These are phyloP conservation scores for Trametes meyenii DNA, from an alignment of 768 basidiomycete species.

Conservation along the genomic window DNA sequence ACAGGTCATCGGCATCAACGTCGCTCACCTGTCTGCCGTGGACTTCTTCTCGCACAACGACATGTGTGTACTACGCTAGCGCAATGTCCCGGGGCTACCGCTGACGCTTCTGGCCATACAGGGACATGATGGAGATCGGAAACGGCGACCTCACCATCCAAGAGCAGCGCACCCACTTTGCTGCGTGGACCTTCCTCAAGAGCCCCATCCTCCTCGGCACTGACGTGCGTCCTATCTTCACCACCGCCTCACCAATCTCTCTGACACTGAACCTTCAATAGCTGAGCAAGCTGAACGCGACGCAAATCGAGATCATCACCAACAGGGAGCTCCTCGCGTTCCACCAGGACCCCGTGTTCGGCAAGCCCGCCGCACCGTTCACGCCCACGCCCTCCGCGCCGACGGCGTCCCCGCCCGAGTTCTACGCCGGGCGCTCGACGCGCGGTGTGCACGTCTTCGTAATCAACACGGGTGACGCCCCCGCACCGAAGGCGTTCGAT, in stretches of 20 bases:
- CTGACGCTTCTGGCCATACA: neutral
- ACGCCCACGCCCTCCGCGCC: conserved; percentile 42
- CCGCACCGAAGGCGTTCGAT: conserved; percentile 47
- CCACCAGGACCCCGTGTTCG: conserved; percentile 51
- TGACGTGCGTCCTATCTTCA: conserved; percentile 28
- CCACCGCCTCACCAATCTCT: neutral
- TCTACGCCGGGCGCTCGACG: conserved; percentile 50
- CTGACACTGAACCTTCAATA: conserved; percentile 26
- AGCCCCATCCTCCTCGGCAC: conserved; percentile 56
- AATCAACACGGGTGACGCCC: conserved; percentile 46
- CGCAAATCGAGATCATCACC: conserved; percentile 52
- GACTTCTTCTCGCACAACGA: conserved; percentile 56
- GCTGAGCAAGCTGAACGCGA: conserved; percentile 43
- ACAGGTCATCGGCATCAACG: conserved; percentile 47
- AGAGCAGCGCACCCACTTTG: conserved; percentile 59
- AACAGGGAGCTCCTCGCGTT: conserved; percentile 58
- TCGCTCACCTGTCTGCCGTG: conserved; percentile 42
- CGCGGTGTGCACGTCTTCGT: conserved; percentile 59
- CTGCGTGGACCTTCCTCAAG: conserved; percentile 61
- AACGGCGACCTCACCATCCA: conserved; percentile 52
- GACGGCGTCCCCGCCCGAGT: conserved; percentile 52
- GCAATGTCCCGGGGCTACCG: no score
- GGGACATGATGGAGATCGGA: conserved; percentile 57
- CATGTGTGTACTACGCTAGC: conserved; percentile 36
- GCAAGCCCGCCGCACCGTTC: conserved; percentile 53